phyloP scores from a whole-genome alignment of 305 asterid genomes.

The Plantago coronopus region DNA sequence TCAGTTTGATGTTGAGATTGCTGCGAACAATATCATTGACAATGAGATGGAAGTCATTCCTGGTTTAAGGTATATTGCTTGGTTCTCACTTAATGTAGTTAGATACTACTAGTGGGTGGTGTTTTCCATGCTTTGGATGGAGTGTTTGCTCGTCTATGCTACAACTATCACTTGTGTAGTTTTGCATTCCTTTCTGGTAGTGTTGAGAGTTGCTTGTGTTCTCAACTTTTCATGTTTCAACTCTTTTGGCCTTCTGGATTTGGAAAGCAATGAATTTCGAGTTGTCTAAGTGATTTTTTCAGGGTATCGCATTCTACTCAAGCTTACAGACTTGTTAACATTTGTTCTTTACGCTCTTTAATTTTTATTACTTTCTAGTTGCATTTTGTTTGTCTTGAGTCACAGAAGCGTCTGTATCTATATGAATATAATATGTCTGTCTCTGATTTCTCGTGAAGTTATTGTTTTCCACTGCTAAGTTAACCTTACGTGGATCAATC shows the following conservation, averaged over 20 bases:
- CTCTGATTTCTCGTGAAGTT: too few species aligned
- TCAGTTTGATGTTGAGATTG: conserved; percentile 33
- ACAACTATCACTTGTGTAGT: not conserved
- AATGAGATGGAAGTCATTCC: conserved; percentile 31
- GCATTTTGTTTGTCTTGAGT: too few species aligned
- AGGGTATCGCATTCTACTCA: too few species aligned
- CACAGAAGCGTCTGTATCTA: too few species aligned
- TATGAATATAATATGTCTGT: too few species aligned
- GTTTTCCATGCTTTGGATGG: conserved; percentile 9
- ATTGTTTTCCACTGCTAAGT: too few species aligned
- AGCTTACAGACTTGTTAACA: too few species aligned
- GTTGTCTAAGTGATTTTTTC: too few species aligned
- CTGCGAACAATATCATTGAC: conserved; percentile 26
- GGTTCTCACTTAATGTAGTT: not conserved
- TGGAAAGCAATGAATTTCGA: not conserved
- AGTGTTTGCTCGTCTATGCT: conserved; percentile 1
- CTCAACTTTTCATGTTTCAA: not conserved
- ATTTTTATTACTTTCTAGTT: too few species aligned
- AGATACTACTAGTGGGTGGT: not conserved
- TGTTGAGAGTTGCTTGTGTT: not conserved
- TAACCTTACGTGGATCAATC: too few species aligned
- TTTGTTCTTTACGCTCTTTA: too few species aligned
- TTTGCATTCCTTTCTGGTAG: not conserved
- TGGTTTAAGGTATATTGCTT: conserved; percentile 44
- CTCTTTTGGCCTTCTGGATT: conserved; percentile 4